Percentiles rank a stretch among this genome's conserved stretches.
phyloP scores from a whole-genome alignment of 2,329 filamentous ascomycete genomes.

The Zymoseptoria brevis region DNA sequence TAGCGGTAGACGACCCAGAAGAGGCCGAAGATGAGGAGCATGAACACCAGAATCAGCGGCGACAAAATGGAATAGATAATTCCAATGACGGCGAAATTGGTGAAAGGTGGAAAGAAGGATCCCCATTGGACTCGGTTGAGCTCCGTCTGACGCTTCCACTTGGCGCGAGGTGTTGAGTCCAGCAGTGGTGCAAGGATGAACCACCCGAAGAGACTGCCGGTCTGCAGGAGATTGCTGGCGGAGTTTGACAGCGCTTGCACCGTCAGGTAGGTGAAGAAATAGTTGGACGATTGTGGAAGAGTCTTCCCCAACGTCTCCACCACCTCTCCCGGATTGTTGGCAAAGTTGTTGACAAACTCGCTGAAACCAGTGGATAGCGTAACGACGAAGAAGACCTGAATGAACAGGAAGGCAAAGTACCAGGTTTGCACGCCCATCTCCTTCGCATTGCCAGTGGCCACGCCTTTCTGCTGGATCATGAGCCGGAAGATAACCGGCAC shows the following conservation, averaged over 20 bases:
- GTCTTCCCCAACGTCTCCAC: slow-evolving; percentile 67
- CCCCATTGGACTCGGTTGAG: slow-evolving; percentile 80
- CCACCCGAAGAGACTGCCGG: slow-evolving; percentile 70
- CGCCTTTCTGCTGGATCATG: slow-evolving; percentile 65
- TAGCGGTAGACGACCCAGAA: slow-evolving; percentile 97
- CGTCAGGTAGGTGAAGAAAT: slow-evolving; percentile 98
- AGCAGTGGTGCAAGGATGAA: slow-evolving; percentile 72
- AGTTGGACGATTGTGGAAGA: slow-evolving; percentile 80
- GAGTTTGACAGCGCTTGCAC: slow-evolving; percentile 87
- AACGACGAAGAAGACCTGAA: slow-evolving; percentile 88
- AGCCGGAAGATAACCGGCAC: slow-evolving; percentile 72
- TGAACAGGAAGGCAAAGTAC: slow-evolving; percentile 90
- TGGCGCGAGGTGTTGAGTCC: slow-evolving; percentile 72
- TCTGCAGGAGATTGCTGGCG: slow-evolving; percentile 78
- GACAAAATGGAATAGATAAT: slow-evolving; percentile 79
- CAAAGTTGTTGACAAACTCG: slow-evolving; percentile 55
- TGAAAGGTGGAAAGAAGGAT: slow-evolving; percentile 90
- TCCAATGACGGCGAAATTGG: slow-evolving; percentile 89
- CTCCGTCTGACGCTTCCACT: slow-evolving; percentile 77
- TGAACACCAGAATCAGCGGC: slow-evolving; percentile 85
- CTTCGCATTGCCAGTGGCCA: slow-evolving; percentile 71
- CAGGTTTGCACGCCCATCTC: slow-evolving; percentile 81
- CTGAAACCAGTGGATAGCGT: slow-evolving; percentile 72
- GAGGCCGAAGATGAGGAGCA: slow-evolving; percentile 80
- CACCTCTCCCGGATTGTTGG: slow-evolving; percentile 58